Evolutionary conservation across 2,329 filamentous ascomycete genomes (phyloP), one percentile per base, ranked within the genome.

Genomic region (Penicillium sp.): DNA sequence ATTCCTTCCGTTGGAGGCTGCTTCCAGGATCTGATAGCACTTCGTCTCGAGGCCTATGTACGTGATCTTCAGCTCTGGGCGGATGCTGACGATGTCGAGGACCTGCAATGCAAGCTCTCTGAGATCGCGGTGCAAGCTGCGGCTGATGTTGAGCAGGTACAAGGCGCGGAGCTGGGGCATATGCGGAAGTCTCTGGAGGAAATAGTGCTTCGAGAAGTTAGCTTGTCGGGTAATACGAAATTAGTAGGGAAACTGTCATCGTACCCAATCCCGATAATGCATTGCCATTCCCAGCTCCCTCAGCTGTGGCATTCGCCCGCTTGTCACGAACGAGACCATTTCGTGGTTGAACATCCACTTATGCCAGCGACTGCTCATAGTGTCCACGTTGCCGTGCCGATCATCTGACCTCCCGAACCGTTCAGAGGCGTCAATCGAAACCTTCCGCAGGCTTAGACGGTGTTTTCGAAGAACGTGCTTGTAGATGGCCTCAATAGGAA

Each of bases 21-120:
- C 75, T 66, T 93, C 88, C 6, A 90, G 70, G 28, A 93, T 86
- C 66, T 93, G 88, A 62, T 88, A 93, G 68, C 89, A 93, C 67
- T 90, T 91, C 35, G 75, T 75, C n/a, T 78, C 78, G 46, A 93
- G 81, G 15, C 86, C 89, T 59, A 92, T 79, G 63, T 91, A 92
- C 67, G 84, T 88, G 12, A 93, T 76, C 61, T 86, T 83, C 24
- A 91, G 80, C 58, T 91, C 87, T 0, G 87, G 86, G 4, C 87
- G 80, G 13, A 93, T 75, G 10, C 86, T 83, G 46, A 92, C 83
- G 40, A 91, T 87, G 65, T 92, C 87, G 28, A 90, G 78, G 41
- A 92, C 80, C 63, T 91, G 86, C 54, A 88, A 74, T 0, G 87
- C 88, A 27, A 90, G 75, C 64, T 93, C 88, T 53, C 80, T 80